Evolutionary conservation across 768 basidiomycete species (phyloP).

Genomic region (Kwoniella sp.): DNA sequence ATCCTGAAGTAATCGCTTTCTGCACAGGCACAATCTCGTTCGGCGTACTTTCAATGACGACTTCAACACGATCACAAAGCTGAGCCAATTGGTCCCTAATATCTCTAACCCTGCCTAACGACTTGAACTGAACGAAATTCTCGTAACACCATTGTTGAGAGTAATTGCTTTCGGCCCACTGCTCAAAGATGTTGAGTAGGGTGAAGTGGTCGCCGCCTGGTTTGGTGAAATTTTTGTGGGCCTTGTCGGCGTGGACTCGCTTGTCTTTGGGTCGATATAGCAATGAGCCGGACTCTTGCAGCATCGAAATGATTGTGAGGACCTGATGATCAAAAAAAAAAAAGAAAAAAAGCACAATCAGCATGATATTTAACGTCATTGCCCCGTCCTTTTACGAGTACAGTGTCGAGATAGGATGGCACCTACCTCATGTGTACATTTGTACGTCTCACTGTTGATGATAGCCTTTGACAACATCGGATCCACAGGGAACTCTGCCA

Average conservation of each 20-base stretch:
- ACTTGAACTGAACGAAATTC: constrained; percentile 87
- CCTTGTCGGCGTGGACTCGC: constrained; percentile 95
- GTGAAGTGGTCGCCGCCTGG: constrained; percentile 98
- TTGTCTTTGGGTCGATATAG: constrained; percentile 99
- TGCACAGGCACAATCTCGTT: constrained; percentile 94
- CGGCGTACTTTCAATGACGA: constrained; percentile 80
- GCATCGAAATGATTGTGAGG: constrained; percentile 94
- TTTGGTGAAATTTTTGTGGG: constrained; percentile 93
- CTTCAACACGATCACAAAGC: constrained; percentile 94
- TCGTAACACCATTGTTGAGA: constrained; percentile 69
- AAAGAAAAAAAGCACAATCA: constrained; percentile 4
- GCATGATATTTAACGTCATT: too few relatives aligned
- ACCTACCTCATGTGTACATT: constrained; percentile 90
- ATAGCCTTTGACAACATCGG: constrained; percentile 96
- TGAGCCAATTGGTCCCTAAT: constrained; percentile 89
- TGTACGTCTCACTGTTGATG: constrained; percentile 89
- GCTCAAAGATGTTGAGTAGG: constrained; percentile 95
- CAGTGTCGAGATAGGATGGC: not conserved
- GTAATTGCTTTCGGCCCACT: constrained; percentile 97
- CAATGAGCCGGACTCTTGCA: constrained; percentile 89
- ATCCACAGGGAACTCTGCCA: constrained; percentile 99
- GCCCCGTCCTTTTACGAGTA: not conserved
- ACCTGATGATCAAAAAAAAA: constrained; percentile 76
- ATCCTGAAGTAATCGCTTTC: constrained; percentile 91
- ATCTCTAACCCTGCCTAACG: constrained; percentile 87